Evolutionary conservation across 2,329 filamentous ascomycete species (phyloP).

Genomic region (Claviceps cyperi): DNA sequence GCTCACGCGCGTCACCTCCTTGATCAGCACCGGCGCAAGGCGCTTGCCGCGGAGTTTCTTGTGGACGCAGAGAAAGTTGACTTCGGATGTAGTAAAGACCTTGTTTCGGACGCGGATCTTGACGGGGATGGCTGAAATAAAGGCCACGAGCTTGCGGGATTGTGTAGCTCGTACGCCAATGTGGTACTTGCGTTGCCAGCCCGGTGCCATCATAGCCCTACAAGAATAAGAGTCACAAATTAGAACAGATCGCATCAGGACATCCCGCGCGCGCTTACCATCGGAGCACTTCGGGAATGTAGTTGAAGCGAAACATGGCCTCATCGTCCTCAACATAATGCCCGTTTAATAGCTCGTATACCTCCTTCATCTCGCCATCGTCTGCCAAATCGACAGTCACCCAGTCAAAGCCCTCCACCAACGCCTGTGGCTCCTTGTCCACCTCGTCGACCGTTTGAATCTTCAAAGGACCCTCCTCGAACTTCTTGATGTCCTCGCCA

Average conservation of each 20-base stretch:
- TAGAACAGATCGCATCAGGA: not conserved
- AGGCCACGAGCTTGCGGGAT: conserved; percentile 80
- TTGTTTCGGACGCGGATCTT: conserved; percentile 67
- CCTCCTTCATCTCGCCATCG: conserved; percentile 67
- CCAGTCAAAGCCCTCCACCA: conserved; percentile 86
- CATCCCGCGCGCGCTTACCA: conserved; percentile 42
- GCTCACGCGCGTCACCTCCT: conserved; percentile 88
- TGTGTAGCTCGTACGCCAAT: conserved; percentile 77
- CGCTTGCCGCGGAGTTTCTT: conserved; percentile 94
- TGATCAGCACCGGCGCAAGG: conserved; percentile 86
- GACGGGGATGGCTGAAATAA: conserved; percentile 87
- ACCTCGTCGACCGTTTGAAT: conserved; percentile 66
- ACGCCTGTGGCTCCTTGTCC: conserved; percentile 56
- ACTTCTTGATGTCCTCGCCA: conserved; percentile 38
- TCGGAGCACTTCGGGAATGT: conserved; percentile 74
- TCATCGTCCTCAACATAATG: conserved; percentile 98
- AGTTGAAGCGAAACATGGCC: conserved; percentile 95
- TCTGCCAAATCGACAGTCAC: conserved; percentile 74
- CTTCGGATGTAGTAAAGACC: conserved; percentile 66
- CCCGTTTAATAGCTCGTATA: conserved; percentile 79
- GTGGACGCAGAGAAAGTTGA: conserved; percentile 97
- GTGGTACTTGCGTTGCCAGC: conserved; percentile 91
- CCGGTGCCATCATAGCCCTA: conserved; percentile 86
- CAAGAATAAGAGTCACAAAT: not conserved
- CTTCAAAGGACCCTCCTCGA: conserved; percentile 73